phyloP scores from a whole-genome alignment of 176 grass and related monocot species.

The Saccharum spontaneum region DNA sequence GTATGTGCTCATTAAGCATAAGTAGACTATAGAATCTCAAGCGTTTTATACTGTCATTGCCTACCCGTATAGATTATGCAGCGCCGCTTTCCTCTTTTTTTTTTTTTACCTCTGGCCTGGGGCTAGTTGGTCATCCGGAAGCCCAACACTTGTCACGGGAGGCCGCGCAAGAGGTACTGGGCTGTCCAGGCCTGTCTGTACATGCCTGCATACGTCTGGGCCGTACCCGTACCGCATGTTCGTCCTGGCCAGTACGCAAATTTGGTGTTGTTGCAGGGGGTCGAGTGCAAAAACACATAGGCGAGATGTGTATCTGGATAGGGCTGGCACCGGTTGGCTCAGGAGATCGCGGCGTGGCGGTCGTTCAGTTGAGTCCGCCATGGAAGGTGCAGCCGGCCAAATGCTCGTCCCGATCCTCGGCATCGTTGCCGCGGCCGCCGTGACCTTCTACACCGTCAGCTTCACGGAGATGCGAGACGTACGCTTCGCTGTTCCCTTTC shows the following conservation, averaged over 20 bases:
- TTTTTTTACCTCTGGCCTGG: too few species aligned
- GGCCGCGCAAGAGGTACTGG: too few species aligned
- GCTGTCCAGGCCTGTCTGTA: not conserved
- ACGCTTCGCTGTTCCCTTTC: not conserved
- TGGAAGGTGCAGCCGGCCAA: conserved; percentile 51
- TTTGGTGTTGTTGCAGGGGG: not conserved
- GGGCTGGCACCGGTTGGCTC: conserved; percentile 19
- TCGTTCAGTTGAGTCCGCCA: not conserved
- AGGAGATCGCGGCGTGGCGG: not conserved
- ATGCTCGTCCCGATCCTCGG: conserved; percentile 61
- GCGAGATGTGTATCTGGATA: conserved; percentile 22
- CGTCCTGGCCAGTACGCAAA: not conserved
- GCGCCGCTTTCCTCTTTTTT: too few species aligned
- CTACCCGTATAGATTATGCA: too few species aligned
- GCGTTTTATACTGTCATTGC: too few species aligned
- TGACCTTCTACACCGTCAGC: conserved; percentile 87
- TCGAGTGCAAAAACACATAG: not conserved
- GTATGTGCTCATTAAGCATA: too few species aligned
- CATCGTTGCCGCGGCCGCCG: conserved; percentile 62
- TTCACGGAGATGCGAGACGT: conserved; percentile 81
- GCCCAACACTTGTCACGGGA: too few species aligned
- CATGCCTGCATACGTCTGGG: not conserved
- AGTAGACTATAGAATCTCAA: too few species aligned
- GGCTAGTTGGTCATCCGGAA: too few species aligned
- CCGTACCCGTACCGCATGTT: not conserved